phyloP scores from a whole-genome alignment of 2,329 filamentous ascomycete species.

The Metarhizium anisopliae region DNA sequence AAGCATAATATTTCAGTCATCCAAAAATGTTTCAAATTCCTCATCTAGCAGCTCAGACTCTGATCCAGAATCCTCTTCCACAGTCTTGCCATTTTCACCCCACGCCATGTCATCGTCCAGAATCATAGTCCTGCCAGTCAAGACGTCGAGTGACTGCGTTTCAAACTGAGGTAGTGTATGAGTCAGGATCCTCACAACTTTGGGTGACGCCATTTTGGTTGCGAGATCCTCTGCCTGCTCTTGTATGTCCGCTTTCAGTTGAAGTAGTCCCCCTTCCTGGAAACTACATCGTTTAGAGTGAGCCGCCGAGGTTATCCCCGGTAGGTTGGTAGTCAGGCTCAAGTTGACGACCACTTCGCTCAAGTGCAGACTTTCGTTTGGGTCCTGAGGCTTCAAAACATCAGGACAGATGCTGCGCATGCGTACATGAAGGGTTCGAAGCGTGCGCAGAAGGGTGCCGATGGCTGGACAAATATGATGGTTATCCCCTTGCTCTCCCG shows the following conservation, averaged over 20 bases:
- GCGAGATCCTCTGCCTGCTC: conserved; percentile 10
- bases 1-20: no score
- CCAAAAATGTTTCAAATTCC: no score
- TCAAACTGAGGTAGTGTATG: conserved; percentile 9
- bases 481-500: neutral
- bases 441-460: conserved; percentile 8
- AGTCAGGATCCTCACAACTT: conserved; percentile 10
- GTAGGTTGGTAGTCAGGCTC: conserved; percentile 5
- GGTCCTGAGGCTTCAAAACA: conserved; percentile 9
- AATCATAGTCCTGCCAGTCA: conserved; percentile 12
- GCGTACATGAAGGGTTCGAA: conserved; percentile 11
- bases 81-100: no score
- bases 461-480: conserved; percentile 11
- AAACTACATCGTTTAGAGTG: conserved; percentile 10
- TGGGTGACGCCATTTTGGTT: conserved; percentile 8
- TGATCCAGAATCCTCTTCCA: no score
- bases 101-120: conserved; percentile 6
- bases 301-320: conserved; percentile 6
- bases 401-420: conserved; percentile 12
- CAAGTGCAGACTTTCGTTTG: conserved; percentile 4
- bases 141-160: conserved; percentile 10
- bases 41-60: no score
- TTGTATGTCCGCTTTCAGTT: conserved; percentile 10
- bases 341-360: conserved; percentile 9
- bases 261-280: conserved; percentile 2